Percentiles rank a stretch among this genome's conserved stretches.
These are phyloP conservation scores for Magnolia officinalis DNA, from an alignment of 164 flowering plant species.

Conservation along the genomic window DNA sequence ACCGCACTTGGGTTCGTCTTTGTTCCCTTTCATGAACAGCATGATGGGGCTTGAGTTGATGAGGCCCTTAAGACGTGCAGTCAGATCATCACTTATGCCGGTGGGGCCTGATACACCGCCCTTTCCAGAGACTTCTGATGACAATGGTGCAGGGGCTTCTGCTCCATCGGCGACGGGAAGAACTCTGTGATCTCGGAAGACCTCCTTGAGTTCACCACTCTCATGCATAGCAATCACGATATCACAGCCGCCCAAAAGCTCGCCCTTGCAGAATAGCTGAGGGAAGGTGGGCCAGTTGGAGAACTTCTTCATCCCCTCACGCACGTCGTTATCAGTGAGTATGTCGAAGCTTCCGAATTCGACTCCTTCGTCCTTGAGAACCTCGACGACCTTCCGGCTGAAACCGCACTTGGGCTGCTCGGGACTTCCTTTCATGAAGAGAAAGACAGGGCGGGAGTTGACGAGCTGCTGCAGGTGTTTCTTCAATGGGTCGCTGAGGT, in stretches of 20 bases:
- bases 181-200: slow-evolving; percentile 64
- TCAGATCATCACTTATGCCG: slow-evolving; percentile 49
- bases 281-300: slow-evolving; percentile 97
- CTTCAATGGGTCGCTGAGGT: slow-evolving; percentile 33
- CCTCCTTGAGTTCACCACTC: slow-evolving; percentile 76
- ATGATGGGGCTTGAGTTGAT: slow-evolving; percentile 64
- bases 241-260: slow-evolving; percentile 89
- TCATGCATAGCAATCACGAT: slow-evolving; percentile 86
- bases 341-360: slow-evolving; percentile 88
- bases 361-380: slow-evolving; percentile 70
- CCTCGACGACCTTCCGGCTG: slow-evolving; percentile 71
- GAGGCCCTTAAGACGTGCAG: slow-evolving; percentile 48
- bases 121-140: slow-evolving; percentile 20
- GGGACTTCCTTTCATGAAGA: slow-evolving; percentile 94
- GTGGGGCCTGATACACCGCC: slow-evolving; percentile 54
- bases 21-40: slow-evolving; percentile 90
- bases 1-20: slow-evolving; percentile 86
- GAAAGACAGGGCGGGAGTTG: slow-evolving; percentile 66
- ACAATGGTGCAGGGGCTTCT: slow-evolving; percentile 11
- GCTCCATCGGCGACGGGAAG: slow-evolving; percentile 17
- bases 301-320: slow-evolving; percentile 81
- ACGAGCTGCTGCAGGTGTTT: slow-evolving; percentile 54
- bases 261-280: slow-evolving; percentile 91
- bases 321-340: slow-evolving; percentile 66
- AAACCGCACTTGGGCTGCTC: slow-evolving; percentile 87